These are phyloP conservation scores for Microstroma glucosiphilum DNA, from an alignment of 1,284 basidiomycete species.

Conservation along the genomic window DNA sequence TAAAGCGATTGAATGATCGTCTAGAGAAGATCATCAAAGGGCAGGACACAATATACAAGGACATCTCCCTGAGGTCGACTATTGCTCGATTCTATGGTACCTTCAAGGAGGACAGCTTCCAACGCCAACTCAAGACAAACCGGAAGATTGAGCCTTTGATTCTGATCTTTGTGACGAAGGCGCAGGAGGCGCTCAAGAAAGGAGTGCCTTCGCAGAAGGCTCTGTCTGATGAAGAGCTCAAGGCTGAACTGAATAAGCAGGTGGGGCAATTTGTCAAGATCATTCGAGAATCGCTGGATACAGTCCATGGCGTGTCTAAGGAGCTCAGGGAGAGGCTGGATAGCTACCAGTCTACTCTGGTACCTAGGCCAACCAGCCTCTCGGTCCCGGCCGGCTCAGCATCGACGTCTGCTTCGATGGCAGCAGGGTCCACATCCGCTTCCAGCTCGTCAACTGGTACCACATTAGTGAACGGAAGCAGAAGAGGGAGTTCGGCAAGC, in stretches of 20 bases:
- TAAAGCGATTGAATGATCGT: slow-evolving; percentile 41
- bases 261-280: slow-evolving; percentile 80
- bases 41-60: slow-evolving; percentile 36
- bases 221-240: slow-evolving; percentile 67
- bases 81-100: slow-evolving; percentile 46
- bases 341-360: slow-evolving; percentile 70
- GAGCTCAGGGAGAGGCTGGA: slow-evolving; percentile 76
- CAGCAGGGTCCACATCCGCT: neutral
- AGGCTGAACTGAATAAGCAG: slow-evolving; percentile 81
- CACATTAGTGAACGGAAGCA: slow-evolving; percentile 13
- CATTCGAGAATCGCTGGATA: slow-evolving; percentile 67
- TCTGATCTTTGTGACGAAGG: slow-evolving; percentile 85
- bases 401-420: slow-evolving; percentile 3
- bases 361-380: slow-evolving; percentile 53
- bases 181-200: slow-evolving; percentile 53
- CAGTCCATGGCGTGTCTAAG: slow-evolving; percentile 55
- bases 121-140: slow-evolving; percentile 72
- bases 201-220: slow-evolving; percentile 28
- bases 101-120: slow-evolving; percentile 37
- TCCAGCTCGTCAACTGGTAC: slow-evolving; percentile 16
- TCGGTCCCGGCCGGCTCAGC: slow-evolving; percentile 4
- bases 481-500: slow-evolving; percentile 26
- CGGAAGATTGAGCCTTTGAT: slow-evolving; percentile 96
- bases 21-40: slow-evolving; percentile 47
- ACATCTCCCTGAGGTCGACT: slow-evolving; percentile 39